A percentile compares a stretch with the other conserved stretches of the same genome.
Evolutionary conservation across 2,329 filamentous ascomycete genomes (phyloP).

Genomic region (Pseudohalonectria lignicola): DNA sequence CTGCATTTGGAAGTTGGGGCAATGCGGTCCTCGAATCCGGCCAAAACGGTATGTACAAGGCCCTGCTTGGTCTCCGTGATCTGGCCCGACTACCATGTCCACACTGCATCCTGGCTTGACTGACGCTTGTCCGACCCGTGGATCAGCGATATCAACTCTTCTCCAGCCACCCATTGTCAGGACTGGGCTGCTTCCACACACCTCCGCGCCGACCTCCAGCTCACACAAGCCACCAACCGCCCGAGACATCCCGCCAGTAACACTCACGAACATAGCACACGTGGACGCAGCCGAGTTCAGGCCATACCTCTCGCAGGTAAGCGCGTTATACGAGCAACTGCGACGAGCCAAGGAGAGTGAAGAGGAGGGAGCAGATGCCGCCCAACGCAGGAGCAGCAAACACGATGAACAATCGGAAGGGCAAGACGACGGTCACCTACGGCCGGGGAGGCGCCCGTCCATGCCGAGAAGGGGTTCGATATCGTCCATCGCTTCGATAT

Average conservation of each 20-base stretch:
- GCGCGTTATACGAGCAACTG: conserved; percentile 79
- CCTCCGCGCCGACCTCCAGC: conserved; percentile 55
- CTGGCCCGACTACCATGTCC: conserved; percentile 3
- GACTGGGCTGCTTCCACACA: conserved; percentile 75
- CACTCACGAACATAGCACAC: conserved; percentile 76
- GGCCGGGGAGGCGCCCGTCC: conserved; percentile 28
- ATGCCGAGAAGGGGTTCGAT: conserved; percentile 30
- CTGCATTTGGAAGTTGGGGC: conserved; percentile 43
- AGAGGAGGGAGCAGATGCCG: conserved; percentile 43
- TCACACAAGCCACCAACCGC: conserved; percentile 74
- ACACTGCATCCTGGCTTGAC: too few relatives aligned
- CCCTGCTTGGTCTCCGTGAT: background rate
- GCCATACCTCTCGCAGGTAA: conserved; percentile 76
- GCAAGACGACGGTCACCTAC: conserved; percentile 32
- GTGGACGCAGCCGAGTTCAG: conserved; percentile 73
- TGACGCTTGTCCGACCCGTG: too few relatives aligned
- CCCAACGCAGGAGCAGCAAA: conserved; percentile 25
- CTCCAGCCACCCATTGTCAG: conserved; percentile 82
- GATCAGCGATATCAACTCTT: conserved; percentile 89
- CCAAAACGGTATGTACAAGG: conserved; percentile 57
- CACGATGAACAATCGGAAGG: conserved; percentile 27
- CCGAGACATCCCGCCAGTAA: conserved; percentile 85
- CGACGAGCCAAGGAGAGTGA: conserved; percentile 71
- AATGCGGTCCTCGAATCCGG: conserved; percentile 57
- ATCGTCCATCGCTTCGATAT: conserved; percentile 24